A percentile compares a stretch with the other conserved stretches of the same genome.
These are phyloP conservation scores for Apiospora malaysiana DNA, from an alignment of 2,329 filamentous ascomycete genomes.

Conservation along the genomic window DNA sequence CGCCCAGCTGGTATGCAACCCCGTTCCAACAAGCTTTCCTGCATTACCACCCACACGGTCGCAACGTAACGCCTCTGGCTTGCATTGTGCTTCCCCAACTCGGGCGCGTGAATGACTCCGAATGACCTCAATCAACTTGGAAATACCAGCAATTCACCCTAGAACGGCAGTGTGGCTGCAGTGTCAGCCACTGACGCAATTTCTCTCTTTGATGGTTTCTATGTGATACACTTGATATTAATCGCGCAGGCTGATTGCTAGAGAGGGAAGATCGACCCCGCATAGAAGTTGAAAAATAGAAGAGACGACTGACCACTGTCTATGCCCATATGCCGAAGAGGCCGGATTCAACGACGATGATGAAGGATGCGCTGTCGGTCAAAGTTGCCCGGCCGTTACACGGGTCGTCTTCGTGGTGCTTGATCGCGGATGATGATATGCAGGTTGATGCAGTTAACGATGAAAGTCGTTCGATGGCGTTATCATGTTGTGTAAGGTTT, in stretches of 20 bases:
- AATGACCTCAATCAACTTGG: not conserved
- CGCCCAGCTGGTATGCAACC: not conserved
- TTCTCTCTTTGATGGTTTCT: not conserved
- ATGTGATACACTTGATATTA: not conserved
- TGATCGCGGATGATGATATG: not conserved
- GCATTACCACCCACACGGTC: slow-evolving; percentile 10
- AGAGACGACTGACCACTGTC: not conserved
- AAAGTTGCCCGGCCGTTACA: not conserved
- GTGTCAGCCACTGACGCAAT: slow-evolving; percentile 7
- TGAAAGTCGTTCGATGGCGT: not conserved
- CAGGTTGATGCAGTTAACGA: not conserved
- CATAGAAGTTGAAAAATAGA: not conserved
- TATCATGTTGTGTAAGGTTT: not conserved
- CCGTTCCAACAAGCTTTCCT: not conserved
- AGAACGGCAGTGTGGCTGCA: not conserved
- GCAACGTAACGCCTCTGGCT: not conserved
- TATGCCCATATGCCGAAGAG: not conserved
- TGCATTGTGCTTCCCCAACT: slow-evolving; percentile 7
- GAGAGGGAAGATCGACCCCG: not conserved
- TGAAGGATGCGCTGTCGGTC: not conserved
- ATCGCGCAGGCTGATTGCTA: not conserved
- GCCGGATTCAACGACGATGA: too few relatives aligned
- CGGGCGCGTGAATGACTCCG: not conserved
- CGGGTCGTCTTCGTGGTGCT: not conserved
- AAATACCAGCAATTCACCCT: not conserved